Percentiles rank a stretch among this genome's conserved stretches.
These are phyloP conservation scores for Canariomyces notabilis DNA, from an alignment of 2,329 filamentous ascomycete species.

Conservation along the genomic window DNA sequence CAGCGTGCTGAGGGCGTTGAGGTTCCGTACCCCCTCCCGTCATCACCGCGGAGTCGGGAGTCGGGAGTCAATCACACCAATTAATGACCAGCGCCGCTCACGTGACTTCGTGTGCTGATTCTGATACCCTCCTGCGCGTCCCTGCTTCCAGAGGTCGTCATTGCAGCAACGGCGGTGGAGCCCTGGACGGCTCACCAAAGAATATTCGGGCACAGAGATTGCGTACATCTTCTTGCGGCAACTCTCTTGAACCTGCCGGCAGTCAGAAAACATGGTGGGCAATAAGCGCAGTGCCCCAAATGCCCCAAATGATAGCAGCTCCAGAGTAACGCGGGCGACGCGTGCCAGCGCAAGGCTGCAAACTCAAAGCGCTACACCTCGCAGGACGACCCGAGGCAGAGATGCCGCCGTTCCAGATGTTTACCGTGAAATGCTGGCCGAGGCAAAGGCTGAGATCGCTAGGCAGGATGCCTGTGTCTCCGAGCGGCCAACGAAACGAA, in stretches of 20 bases:
- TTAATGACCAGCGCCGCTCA: too few relatives aligned
- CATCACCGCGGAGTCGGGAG: too few relatives aligned
- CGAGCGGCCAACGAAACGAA: constrained; percentile 40
- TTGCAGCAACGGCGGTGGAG: background rate
- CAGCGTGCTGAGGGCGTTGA: too few relatives aligned
- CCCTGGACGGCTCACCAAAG: background rate
- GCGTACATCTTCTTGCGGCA: background rate
- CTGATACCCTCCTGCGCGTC: too few relatives aligned
- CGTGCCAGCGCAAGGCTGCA: constrained; percentile 11
- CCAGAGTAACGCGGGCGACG: constrained; percentile 8
- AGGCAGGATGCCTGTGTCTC: background rate
- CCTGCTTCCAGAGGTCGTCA: background rate
- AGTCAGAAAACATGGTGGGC: constrained; percentile 23
- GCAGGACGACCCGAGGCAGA: background rate
- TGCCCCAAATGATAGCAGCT: background rate
- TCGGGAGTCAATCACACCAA: too few relatives aligned
- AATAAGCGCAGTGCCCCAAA: constrained; percentile 25
- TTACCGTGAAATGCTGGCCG: constrained; percentile 20
- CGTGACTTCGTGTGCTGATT: background rate
- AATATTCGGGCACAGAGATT: background rate
- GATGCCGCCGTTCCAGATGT: constrained; percentile 16
- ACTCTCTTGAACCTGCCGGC: background rate
- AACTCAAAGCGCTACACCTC: background rate
- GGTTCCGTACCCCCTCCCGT: too few relatives aligned
- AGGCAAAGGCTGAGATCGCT: constrained; percentile 8